A percentile compares a stretch with the other conserved stretches of the same genome.
Conservation (phyloP, 73 alveolate genomes). For the Vitrella brassicaformis region DNA sequence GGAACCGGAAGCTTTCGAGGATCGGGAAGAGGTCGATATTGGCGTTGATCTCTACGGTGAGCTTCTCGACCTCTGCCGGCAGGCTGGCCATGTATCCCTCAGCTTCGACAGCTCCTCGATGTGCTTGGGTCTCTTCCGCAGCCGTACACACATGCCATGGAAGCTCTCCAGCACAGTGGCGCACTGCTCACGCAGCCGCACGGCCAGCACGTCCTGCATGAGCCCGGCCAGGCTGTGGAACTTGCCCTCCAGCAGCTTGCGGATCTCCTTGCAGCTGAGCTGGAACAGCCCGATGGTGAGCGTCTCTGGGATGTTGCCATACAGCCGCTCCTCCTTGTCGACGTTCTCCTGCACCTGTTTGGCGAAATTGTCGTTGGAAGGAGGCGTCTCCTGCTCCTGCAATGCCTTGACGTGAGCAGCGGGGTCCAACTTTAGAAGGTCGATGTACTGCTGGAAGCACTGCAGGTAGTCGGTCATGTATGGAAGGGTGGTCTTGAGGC, state of each 20-base stretch:
- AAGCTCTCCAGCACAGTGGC: constrained; percentile 38
- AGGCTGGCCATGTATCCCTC: constrained; percentile 41
- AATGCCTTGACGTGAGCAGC: constrained; percentile 38
- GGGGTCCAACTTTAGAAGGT: too few relatives aligned
- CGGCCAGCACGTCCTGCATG: constrained; percentile 47
- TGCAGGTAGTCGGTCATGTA: too few relatives aligned
- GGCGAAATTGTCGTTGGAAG: constrained; percentile 56
- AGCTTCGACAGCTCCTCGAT: constrained; percentile 59
- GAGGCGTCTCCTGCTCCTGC: constrained; percentile 61
- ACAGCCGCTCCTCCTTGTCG: constrained; percentile 59
- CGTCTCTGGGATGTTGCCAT: constrained; percentile 61
- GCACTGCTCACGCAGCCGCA: constrained; percentile 25
- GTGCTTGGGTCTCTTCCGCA: constrained; percentile 54
- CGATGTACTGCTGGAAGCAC: too few relatives aligned
- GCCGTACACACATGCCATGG: constrained; percentile 44
- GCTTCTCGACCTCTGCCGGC: constrained; percentile 33
- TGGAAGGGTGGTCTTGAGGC: too few relatives aligned
- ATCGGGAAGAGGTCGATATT: constrained; percentile 23
- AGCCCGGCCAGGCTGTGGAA: constrained; percentile 54
- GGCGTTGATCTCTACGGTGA: constrained; percentile 22
- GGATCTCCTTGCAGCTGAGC: constrained; percentile 75
- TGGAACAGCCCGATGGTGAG: constrained; percentile 77
- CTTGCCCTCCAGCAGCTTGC: constrained; percentile 70
- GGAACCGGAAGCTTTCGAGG: constrained; percentile 21
- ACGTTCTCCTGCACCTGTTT: constrained; percentile 56